A percentile compares a stretch with the other conserved stretches of the same genome.
Conservation (phyloP, 31 red algal species). For the Asparagopsis taxiformis region DNA sequence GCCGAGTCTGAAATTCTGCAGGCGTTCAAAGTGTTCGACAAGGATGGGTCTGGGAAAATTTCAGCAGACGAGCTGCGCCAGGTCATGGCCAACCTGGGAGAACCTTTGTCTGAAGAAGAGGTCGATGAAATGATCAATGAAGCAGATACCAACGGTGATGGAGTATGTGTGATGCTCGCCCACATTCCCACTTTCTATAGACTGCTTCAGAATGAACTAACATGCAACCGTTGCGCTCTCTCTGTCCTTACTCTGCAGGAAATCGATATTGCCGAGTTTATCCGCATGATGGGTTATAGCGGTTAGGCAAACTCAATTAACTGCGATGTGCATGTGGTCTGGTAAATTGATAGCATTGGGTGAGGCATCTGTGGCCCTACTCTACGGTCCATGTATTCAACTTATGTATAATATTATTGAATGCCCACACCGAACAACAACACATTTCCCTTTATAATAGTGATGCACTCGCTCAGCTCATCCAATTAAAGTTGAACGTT, state of each 20-base stretch:
- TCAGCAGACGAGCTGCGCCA: constrained; percentile 75
- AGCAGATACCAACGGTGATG: constrained; percentile 90
- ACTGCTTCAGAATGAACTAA: too few species aligned
- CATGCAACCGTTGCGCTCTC: neutral
- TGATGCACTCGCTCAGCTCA: too few species aligned
- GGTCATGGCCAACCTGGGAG: constrained; percentile 87
- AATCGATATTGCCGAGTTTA: constrained; percentile 64
- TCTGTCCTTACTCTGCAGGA: constrained; percentile 16
- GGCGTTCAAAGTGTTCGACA: constrained; percentile 97
- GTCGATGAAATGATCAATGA: constrained; percentile 97
- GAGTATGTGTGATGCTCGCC: too few species aligned
- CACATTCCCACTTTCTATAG: too few species aligned
- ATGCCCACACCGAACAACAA: too few species aligned
- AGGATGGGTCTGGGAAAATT: constrained; percentile 90
- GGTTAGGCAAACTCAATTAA: neutral
- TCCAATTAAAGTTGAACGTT: too few species aligned
- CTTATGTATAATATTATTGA: too few species aligned
- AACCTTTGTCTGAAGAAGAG: constrained; percentile 89
- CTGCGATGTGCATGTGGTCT: neutral
- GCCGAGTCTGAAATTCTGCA: constrained; percentile 81
- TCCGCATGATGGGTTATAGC: constrained; percentile 62
- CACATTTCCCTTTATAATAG: too few species aligned
- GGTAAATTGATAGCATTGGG: neutral
- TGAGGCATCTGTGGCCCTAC: neutral
- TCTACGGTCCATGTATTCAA: too few species aligned